Evolutionary conservation across 2,329 filamentous ascomycete genomes (phyloP).

Genomic region (Trichoderma koningiopsis): DNA sequence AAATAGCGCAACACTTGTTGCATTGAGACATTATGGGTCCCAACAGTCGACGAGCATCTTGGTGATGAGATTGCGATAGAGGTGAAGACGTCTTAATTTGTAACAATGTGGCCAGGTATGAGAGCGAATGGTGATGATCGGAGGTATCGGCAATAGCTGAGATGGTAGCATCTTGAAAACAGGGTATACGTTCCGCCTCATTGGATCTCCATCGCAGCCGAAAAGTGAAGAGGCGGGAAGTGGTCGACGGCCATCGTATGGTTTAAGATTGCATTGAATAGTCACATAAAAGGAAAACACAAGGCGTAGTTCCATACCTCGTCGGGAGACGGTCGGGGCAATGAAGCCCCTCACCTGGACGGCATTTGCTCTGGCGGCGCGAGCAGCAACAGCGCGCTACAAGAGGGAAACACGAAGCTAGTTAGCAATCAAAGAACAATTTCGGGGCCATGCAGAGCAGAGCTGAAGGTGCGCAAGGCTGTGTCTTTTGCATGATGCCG

Average conservation of each 20-base stretch:
- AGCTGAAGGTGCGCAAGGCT: background rate
- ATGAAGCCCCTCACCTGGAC: slow-evolving; percentile 60
- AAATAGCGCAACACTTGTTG: slow-evolving; percentile 24
- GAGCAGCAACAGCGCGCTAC: slow-evolving; percentile 48
- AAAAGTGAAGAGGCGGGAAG: no score
- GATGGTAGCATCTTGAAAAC: background rate
- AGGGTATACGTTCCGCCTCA: background rate
- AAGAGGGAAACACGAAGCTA: background rate
- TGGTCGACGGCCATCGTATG: background rate
- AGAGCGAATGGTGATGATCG: background rate
- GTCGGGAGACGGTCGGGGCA: slow-evolving; percentile 61
- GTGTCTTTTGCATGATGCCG: background rate
- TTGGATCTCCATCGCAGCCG: background rate
- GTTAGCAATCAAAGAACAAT: slow-evolving; percentile 10
- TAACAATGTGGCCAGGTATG: background rate
- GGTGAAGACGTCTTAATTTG: background rate
- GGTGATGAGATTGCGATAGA: background rate
- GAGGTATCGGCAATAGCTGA: slow-evolving; percentile 17
- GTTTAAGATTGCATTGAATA: background rate
- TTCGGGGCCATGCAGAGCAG: background rate
- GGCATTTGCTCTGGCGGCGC: slow-evolving; percentile 44
- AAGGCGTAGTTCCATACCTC: slow-evolving; percentile 53
- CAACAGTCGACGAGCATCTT: background rate
- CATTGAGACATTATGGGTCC: background rate
- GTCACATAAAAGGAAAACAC: background rate